Evolutionary conservation across 768 basidiomycete genomes (phyloP).

Genomic region (Hygrocybe coccinea): DNA sequence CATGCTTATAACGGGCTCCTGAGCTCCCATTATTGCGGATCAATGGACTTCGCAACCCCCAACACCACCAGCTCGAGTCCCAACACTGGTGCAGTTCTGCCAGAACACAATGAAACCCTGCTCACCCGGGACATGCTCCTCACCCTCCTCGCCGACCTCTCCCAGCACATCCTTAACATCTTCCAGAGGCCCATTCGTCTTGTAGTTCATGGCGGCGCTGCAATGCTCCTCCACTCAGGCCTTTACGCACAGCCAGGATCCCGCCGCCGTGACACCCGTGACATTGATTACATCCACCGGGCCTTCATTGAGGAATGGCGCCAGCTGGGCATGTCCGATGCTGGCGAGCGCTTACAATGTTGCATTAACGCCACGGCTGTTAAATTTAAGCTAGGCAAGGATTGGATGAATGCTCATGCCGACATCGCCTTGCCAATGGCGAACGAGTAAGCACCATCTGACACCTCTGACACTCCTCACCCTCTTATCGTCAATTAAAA

Average conservation of each 20-base stretch:
- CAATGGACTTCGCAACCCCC: background rate
- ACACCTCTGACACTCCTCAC: background rate
- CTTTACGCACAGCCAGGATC: slow-evolving; percentile 34
- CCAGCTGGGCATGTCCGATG: slow-evolving; percentile 45
- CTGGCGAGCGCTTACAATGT: slow-evolving; percentile 47
- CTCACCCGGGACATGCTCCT: slow-evolving; percentile 41
- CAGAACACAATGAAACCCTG: slow-evolving; percentile 34
- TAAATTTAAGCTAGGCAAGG: slow-evolving; percentile 47
- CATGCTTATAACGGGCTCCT: too few relatives aligned
- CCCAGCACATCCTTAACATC: slow-evolving; percentile 38
- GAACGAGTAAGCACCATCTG: slow-evolving; percentile 44
- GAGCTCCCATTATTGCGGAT: too few relatives aligned
- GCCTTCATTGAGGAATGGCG: slow-evolving; percentile 54
- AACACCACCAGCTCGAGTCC: background rate
- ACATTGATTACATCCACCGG: slow-evolving; percentile 64
- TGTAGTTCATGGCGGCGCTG: slow-evolving; percentile 68
- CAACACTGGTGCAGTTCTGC: background rate
- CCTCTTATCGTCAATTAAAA: background rate
- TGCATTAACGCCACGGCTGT: slow-evolving; percentile 56
- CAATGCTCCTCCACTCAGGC: slow-evolving; percentile 61
- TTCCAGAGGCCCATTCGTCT: slow-evolving; percentile 52
- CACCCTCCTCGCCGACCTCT: slow-evolving; percentile 46
- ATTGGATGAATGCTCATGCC: slow-evolving; percentile 78
- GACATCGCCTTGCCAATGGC: slow-evolving; percentile 68
- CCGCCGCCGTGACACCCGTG: slow-evolving; percentile 51